Evolutionary conservation across 176 grass and related monocot genomes (phyloP).

Genomic region (Carex myosuroides): DNA sequence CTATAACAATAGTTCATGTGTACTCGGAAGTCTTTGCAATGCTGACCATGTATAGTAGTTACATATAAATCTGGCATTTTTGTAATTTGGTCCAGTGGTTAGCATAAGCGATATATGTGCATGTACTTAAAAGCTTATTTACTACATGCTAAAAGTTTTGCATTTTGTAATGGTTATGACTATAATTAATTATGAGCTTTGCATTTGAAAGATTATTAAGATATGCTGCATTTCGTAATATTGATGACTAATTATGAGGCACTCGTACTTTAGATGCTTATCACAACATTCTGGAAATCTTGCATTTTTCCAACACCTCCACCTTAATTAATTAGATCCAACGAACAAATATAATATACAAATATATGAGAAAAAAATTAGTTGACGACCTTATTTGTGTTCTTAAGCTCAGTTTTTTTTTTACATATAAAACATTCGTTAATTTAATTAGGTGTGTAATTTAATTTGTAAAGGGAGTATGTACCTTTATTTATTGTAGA

Average conservation of each 20-base stretch:
- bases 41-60: slow-evolving; percentile 5
- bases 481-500: neutral
- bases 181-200: neutral
- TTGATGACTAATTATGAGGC: neutral
- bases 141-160: neutral
- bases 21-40: neutral
- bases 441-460: neutral
- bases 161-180: neutral
- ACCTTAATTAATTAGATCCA: neutral
- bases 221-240: neutral
- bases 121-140: neutral
- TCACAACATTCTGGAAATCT: neutral
- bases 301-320: neutral
- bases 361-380: neutral
- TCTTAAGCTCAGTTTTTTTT: too few species aligned
- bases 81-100: neutral
- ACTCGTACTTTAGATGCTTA: neutral
- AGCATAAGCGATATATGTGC: neutral
- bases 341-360: neutral
- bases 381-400: too few species aligned
- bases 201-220: neutral
- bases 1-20: neutral
- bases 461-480: neutral
- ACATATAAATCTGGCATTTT: neutral
- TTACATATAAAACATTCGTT: neutral